Evolutionary conservation across 2,329 filamentous ascomycete genomes (phyloP).

Genomic region (Pseudogymnoascus sp.): DNA sequence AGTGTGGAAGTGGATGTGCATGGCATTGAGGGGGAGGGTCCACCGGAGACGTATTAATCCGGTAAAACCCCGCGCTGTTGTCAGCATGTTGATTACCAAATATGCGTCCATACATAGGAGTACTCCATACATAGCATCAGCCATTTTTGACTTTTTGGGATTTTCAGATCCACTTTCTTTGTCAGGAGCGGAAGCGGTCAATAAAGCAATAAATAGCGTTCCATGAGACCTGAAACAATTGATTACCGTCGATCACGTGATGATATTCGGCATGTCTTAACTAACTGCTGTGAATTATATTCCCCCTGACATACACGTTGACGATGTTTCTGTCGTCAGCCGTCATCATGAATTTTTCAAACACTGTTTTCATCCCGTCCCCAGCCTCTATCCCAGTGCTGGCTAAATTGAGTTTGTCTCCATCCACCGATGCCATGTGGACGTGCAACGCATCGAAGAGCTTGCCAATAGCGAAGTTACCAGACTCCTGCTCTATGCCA

Average conservation of each 20-base stretch:
- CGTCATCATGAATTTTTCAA: conserved; percentile 87
- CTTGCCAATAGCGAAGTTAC: conserved; percentile 76
- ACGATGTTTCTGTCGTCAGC: conserved; percentile 85
- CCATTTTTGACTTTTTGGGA: conserved; percentile 23
- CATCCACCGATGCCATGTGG: conserved; percentile 56
- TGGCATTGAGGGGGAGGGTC: background rate
- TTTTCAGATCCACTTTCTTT: background rate
- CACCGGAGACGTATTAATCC: conserved; percentile 4
- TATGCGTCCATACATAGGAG: background rate
- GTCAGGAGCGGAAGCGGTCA: background rate
- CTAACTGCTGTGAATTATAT: background rate
- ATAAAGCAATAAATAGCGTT: background rate
- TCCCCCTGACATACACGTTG: conserved; percentile 79
- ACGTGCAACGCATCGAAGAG: conserved; percentile 85
- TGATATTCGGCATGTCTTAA: background rate
- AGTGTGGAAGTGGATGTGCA: background rate
- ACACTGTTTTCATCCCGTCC: conserved; percentile 15
- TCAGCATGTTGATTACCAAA: background rate
- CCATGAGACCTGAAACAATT: background rate
- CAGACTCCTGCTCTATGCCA: conserved; percentile 59
- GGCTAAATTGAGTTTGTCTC: conserved; percentile 6
- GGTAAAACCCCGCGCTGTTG: background rate
- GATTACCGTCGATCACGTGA: background rate
- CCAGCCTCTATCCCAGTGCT: conserved; percentile 13
- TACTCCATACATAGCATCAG: background rate